Base-by-base conservation (phyloP, 441 rosid genomes). In the Populus hybrid region DNA sequence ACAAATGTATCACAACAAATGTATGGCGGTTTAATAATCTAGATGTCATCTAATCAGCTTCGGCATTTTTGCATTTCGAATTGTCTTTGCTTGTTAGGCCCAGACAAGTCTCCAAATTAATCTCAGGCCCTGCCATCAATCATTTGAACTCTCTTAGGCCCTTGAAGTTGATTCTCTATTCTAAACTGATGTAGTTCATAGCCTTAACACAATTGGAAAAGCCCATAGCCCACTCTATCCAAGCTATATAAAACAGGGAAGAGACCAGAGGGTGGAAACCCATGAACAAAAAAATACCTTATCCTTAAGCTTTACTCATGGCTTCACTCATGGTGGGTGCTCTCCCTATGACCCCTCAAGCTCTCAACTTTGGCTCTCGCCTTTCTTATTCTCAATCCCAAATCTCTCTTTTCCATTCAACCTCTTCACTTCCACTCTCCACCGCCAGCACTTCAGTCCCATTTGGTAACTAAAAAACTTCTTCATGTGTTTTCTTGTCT, bases 361-460 rank as follows among this genome's bases (percentile, higher is more conserved):
- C 86, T 10, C 80, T 76, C 76, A 66, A 50, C 84, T 12, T 70
- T 5, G 5, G 32, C 24, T 69, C 82, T 26, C 75, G 82, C 35
- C 57, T 90, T 64, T 86, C 94, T 2, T 88, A 88, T 50, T 87
- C 90, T 46, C 92, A 82, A 10, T 92, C 92, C 0, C 84, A 92
- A 84, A 67, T 85, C 69, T 73, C 91, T 46, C 81, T 89, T 73
- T 61, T 75, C 64, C 72, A 61, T 81, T 81, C 82, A 76, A 61
- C 84, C 70, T 72, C 81, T 59, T 77, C 91, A 3, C 16, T 83
- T 20, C 80, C 93, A 32, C 80, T 90, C 74, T 85, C 88, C 21
- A 38, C 79, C 12, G 16, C 73, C 46, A 3, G 84, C 14, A 63
- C 87, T 42, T 79, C 89, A 64, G 18, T 82, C 77, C 84, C 86